A percentile compares a stretch with the other conserved stretches of the same genome.
Evolutionary conservation across 202 grass and related monocot genomes (phyloP).

Genomic region (Saccharum hybrid): DNA sequence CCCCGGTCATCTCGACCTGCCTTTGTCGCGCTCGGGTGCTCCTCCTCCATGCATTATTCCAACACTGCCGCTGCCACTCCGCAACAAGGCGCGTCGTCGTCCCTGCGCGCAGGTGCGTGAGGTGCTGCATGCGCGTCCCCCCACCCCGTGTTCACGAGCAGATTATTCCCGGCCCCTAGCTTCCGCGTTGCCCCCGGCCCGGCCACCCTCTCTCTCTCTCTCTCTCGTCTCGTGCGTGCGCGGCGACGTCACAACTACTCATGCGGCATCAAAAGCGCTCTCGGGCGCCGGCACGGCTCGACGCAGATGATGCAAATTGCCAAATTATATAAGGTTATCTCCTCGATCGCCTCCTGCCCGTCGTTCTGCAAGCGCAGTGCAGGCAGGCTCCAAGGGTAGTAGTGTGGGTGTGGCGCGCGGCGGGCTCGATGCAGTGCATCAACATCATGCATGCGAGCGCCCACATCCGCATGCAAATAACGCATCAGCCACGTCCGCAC

Average conservation of each 20-base stretch:
- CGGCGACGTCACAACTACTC: background rate
- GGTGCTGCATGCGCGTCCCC: background rate
- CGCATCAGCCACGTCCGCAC: too few relatives aligned
- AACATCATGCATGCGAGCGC: too few relatives aligned
- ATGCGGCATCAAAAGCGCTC: background rate
- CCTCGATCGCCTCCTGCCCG: too few relatives aligned
- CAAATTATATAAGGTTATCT: too few relatives aligned
- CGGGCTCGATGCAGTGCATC: too few relatives aligned
- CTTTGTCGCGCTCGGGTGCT: constrained; percentile 8
- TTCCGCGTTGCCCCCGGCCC: background rate
- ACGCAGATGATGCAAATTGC: background rate
- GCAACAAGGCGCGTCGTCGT: constrained; percentile 34
- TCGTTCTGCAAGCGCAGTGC: too few relatives aligned
- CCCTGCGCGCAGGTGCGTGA: background rate
- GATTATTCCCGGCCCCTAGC: background rate
- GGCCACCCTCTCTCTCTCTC: background rate
- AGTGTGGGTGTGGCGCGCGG: too few relatives aligned
- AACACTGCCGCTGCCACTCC: constrained; percentile 27
- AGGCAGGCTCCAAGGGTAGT: too few relatives aligned
- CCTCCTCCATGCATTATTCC: background rate
- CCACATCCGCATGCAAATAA: too few relatives aligned
- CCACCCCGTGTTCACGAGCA: background rate
- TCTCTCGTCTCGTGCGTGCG: background rate
- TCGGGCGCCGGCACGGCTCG: background rate
- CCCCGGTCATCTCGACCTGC: background rate